phyloP scores from a whole-genome alignment of 768 basidiomycete genomes.

The Russula abietina region DNA sequence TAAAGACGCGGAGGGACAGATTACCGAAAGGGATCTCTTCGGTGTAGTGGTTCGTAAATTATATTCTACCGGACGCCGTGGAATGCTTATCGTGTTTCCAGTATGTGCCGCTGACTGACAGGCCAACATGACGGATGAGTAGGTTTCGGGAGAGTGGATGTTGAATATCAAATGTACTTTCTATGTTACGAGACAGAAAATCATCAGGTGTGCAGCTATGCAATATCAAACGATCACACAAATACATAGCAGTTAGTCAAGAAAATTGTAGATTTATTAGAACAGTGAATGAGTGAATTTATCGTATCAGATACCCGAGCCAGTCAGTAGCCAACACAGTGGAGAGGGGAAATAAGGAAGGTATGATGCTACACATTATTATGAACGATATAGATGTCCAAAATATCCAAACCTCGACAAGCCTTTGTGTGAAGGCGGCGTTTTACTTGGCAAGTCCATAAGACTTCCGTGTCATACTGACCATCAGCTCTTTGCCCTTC shows the following conservation, averaged over 20 bases:
- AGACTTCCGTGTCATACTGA: constrained; percentile 17
- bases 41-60: constrained; percentile 64
- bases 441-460: constrained; percentile 14
- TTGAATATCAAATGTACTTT: background rate
- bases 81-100: constrained; percentile 26
- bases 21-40: constrained; percentile 64
- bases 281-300: background rate
- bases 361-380: constrained; percentile 19
- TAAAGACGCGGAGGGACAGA: constrained; percentile 63
- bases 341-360: background rate
- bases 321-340: background rate
- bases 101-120: constrained; percentile 70
- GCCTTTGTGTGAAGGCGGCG: background rate
- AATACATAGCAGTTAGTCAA: too few species aligned
- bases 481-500: constrained; percentile 20
- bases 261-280: background rate
- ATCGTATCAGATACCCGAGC: background rate
- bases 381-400: constrained; percentile 1
- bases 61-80: background rate
- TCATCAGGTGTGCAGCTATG: too few species aligned
- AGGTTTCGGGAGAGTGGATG: background rate
- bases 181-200: background rate
- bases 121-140: background rate
- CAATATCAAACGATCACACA: background rate
- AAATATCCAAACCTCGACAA: background rate